Evolutionary conservation across 345 rosid genomes (phyloP), one percentile per base, ranked within the genome.

Genomic region (Populus tremula): DNA sequence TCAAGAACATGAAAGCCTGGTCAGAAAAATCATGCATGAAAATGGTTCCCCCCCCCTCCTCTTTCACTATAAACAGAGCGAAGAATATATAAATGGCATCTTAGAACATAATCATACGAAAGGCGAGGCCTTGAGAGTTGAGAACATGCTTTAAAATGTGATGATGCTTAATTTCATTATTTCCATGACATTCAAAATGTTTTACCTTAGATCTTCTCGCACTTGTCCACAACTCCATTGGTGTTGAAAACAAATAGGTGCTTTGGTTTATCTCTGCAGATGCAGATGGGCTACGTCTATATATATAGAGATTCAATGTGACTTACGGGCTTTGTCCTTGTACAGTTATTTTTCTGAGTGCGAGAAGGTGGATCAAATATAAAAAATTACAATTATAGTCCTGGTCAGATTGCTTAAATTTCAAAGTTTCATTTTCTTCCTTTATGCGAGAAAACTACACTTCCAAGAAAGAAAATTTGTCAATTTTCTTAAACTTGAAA

Each of bases 181-280:
- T 56, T n/a, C 8, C 13, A 9, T 56, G 63, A n/a, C 25, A 0
- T 25, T 23, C 11, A n/a, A n/a, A 3, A 43, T 17, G 11, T 3
- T 4, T 70, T 49, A 79, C 87, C 83, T 66, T 76, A 23, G 41
- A 33, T 27, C 21, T 77, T 72, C 53, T 71, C 12, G 53, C 50
- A 53, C 59, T 61, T 77, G 77, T 53, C 79, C 70, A 61, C 50
- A 71, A 65, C 61, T 63, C 78, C 86, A 80, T 78, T 31, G 73
- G 27, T 16, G 41, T 9, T 59, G 41, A 74, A 67, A 38, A 69
- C 33, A 13, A 47, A 41, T 2, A 31, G 8, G 25, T 47, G 38
- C 59, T 75, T 20, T 53, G 67, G 59, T 78, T 70, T 49, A 31
- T 38, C 21, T 35, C 29, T 38, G 71, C 27, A 13, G 61, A 27